Evolutionary conservation across 345 rosid species (phyloP), one percentile per base, ranked within the genome.

Genomic region (Nephelium lappaceum): DNA sequence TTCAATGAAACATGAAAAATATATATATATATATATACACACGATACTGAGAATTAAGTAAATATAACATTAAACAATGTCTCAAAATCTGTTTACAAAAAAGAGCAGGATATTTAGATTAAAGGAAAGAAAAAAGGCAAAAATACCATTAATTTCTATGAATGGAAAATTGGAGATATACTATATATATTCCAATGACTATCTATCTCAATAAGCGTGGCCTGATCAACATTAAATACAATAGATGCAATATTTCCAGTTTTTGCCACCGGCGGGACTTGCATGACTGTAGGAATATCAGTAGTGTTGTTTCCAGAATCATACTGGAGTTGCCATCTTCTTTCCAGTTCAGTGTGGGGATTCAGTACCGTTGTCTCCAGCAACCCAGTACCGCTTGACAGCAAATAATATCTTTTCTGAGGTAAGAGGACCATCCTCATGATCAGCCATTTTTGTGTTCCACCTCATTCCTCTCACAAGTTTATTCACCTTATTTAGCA

Each of bases 391-490:
- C 77, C 65, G 83, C 76, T 91, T 90, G 79, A 90, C 90, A 15
- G 90, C 91, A 10, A 86, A 82, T 27, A 91, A 72, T 43, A 90
- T 80, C 76, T 91, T 91, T 82, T 88, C 89, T 18, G 92, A 81
- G 60, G 83, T 82, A 19, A 92, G 88, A 65, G 93, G 93, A 8
- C 95, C 91, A 9, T 91, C 92, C 78, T 91, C 95, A 24, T 91
- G 90, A 87, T 90, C 95, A 77, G 88, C 84, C 84, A 90, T 80
- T 80, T 88, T 88, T 41, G 88, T 81, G 38, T 87, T 84, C 92
- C 93, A 91, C 71, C 88, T 87, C 90, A 91, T 91, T 77, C 87
- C 84, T 25, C 64, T 74, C 5, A 71, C 87, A 38, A 88, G 79
- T 76, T 81, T 87, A 73, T 76, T 84, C 70, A 88, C 90, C 80